Conservation (phyloP, 2,329 filamentous ascomycete genomes). For the Fusarium xyrophilum region DNA sequence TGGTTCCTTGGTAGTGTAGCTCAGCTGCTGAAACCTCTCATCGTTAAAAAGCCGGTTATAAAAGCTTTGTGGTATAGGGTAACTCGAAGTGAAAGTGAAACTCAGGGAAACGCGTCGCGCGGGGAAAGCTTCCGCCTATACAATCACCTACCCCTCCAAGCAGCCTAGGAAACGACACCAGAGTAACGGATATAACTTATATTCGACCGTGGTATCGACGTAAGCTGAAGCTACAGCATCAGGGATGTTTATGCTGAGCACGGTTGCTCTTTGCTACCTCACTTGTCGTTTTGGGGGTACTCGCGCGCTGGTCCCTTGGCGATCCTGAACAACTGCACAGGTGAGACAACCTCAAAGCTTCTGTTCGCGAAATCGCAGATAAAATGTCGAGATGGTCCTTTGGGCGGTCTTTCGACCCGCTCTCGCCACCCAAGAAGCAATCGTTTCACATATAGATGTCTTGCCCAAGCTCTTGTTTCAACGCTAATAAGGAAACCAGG, state of each 20-base stretch:
- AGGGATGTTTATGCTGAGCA: background rate
- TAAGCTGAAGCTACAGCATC: background rate
- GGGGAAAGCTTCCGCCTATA: background rate
- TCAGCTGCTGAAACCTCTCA: background rate
- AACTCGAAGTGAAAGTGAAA: background rate
- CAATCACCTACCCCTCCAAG: background rate
- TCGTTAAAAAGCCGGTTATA: background rate
- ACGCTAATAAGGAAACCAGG: constrained; percentile 2
- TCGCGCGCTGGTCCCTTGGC: background rate
- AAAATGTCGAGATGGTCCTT: background rate
- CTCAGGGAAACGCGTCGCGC: background rate
- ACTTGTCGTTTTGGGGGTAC: constrained; percentile 5
- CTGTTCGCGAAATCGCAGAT: background rate
- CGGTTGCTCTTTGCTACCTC: background rate
- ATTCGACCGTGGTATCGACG: background rate
- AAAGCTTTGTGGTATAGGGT: constrained; percentile 10
- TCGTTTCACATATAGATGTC: background rate
- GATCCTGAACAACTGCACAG: background rate
- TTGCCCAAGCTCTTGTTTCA: background rate
- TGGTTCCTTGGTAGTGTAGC: background rate
- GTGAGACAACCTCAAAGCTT: constrained; percentile 21
- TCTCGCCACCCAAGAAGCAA: constrained; percentile 5
- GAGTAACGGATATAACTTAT: background rate
- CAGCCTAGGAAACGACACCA: background rate
- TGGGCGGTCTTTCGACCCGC: background rate